Evolutionary conservation across 73 alveolate species (phyloP), one percentile per base, ranked within the genome.

Genomic region (Symbiodinium natans): DNA sequence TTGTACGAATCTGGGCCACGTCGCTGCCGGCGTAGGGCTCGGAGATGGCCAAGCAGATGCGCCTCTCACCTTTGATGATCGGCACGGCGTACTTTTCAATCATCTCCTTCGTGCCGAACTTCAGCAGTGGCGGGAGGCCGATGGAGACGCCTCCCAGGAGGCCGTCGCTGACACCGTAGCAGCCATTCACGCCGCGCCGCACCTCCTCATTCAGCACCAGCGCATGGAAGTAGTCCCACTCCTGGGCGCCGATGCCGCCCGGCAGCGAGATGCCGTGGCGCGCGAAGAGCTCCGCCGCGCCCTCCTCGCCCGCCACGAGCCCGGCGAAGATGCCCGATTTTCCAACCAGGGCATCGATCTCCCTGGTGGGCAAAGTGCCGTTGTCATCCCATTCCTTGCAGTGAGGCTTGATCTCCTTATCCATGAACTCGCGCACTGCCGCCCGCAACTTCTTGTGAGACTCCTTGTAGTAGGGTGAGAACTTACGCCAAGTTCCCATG

Each of bases 21-120:
- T 80, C 88, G 38, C 56, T 36, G n/a, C 88, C 88, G 15, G 88
- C 88, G 33, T 33, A 21, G 31, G 88, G 88, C 54, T 80, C 88
- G 54, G 88, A 29, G 88, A 80, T 80, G 31, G 88, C 88, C 88
- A 80, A 19, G 7, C 88, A 80, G 43, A 80, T 80, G 43, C 43
- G n/a, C 88, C 33, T 38, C 88, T 80, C 34, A 4, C 88, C 88
- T 25, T 38, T 33, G 34, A 80, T 21, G 88, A 33, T 23, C 56
- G 43, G 56, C 43, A 3, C 54, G 15, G 34, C 88, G 21, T 29
- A 21, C 9, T 38, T 80, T 31, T 80, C 88, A 5, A 29, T 80
- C 88, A 80, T 34, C 56, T 25, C 43, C 31, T 33, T 33, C 54
- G 43, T 34, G 54, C 88, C 88, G 88, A 34, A 38, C 34, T 80